Conservation (phyloP, 495 filamentous ascomycete genomes). For the Daldinia bambusicola region DNA sequence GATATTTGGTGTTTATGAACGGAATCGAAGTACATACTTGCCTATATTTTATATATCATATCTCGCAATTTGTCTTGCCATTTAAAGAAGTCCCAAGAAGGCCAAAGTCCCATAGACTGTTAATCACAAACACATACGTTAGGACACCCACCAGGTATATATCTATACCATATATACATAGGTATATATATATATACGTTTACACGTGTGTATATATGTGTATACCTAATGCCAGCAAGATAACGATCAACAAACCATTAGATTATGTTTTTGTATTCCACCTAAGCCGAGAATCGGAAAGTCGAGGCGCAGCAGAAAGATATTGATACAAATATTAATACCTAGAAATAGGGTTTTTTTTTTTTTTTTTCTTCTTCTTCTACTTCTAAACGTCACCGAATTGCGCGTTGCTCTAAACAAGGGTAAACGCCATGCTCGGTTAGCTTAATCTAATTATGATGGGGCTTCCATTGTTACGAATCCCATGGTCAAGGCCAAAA, state of each 20-base stretch:
- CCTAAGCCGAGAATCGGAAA: slow-evolving; percentile 18
- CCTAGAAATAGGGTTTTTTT: no score
- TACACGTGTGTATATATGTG: not conserved
- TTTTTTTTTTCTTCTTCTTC: no score
- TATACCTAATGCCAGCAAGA: not conserved
- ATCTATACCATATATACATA: not conserved
- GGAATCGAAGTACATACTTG: slow-evolving; percentile 21
- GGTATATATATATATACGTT: no score
- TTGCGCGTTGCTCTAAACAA: slow-evolving; percentile 32
- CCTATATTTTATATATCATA: slow-evolving; percentile 10
- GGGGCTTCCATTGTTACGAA: slow-evolving; percentile 2
- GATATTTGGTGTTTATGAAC: slow-evolving; percentile 29
- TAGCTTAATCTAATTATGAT: not conserved
- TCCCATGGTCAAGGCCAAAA: not conserved
- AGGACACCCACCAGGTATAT: no score
- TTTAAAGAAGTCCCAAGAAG: not conserved
- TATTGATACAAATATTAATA: slow-evolving; percentile 23
- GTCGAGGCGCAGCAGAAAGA: slow-evolving; percentile 23
- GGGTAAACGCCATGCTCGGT: not conserved
- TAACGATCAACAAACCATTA: not conserved
- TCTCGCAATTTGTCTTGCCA: not conserved
- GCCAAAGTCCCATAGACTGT: no score
- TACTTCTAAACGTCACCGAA: not conserved
- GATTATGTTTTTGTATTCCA: slow-evolving; percentile 15
- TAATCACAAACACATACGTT: no score